These are phyloP conservation scores for Scheffersomyces quercinus DNA, from an alignment of 1,139 yeast species.

Conservation along the genomic window DNA sequence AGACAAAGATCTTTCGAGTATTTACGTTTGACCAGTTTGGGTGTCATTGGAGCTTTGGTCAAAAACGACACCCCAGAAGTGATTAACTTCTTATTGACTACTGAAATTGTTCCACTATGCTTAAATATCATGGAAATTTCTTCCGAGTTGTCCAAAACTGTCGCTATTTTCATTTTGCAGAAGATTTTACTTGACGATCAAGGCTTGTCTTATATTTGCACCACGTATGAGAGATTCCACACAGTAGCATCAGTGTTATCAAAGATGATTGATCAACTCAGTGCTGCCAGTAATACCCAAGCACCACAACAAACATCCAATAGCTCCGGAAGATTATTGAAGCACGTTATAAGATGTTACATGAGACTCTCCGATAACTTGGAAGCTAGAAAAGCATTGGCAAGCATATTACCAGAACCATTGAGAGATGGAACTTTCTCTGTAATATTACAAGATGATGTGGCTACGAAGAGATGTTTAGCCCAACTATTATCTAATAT, in stretches of 20 bases:
- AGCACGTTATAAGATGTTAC: slow-evolving; percentile 94
- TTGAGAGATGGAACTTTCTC: slow-evolving; percentile 90
- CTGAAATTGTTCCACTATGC: slow-evolving; percentile 94
- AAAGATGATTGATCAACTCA: slow-evolving; percentile 84
- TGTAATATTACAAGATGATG: slow-evolving; percentile 77
- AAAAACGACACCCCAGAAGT: slow-evolving; percentile 96
- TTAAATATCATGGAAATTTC: slow-evolving; percentile 94
- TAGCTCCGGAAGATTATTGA: slow-evolving; percentile 77
- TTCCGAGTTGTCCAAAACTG: slow-evolving; percentile 91
- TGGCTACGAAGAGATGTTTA: slow-evolving; percentile 83
- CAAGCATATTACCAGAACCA: slow-evolving; percentile 82
- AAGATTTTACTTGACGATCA: slow-evolving; percentile 89
- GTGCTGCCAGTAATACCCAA: slow-evolving; percentile 47
- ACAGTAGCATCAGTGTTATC: slow-evolving; percentile 90
- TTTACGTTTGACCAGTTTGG: slow-evolving; percentile 85
- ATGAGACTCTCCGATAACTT: slow-evolving; percentile 85
- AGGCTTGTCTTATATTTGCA: slow-evolving; percentile 89
- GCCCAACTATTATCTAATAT: slow-evolving; percentile 80
- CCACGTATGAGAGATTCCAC: slow-evolving; percentile 90
- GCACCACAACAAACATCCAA: slow-evolving; percentile 25
- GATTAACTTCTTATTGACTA: slow-evolving; percentile 81
- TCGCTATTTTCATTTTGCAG: slow-evolving; percentile 92
- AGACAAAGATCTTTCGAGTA: slow-evolving; percentile 93
- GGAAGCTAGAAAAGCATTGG: slow-evolving; percentile 87
- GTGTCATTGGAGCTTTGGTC: slow-evolving; percentile 95